A percentile compares a stretch with the other conserved stretches of the same genome.
Conservation (phyloP, 2,329 filamentous ascomycete genomes). For the Metarhizium humberi region DNA sequence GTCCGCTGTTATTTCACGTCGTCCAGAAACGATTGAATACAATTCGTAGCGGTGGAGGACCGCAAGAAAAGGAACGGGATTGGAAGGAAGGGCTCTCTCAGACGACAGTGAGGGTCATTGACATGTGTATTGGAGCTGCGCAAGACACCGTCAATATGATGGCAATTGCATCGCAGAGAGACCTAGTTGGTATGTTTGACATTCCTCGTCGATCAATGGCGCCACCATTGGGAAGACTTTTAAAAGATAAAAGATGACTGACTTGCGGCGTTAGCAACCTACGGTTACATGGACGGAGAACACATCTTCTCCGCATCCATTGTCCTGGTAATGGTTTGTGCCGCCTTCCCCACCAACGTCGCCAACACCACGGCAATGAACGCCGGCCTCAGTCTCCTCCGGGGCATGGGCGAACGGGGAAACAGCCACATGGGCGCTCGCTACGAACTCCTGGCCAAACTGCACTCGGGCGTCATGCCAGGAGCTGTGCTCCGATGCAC, state of each 20-base stretch:
- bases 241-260: background rate
- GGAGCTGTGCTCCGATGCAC: background rate
- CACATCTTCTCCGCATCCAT: slow-evolving; percentile 45
- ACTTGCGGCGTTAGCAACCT: slow-evolving; percentile 30
- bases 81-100: slow-evolving; percentile 33
- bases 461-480: slow-evolving; percentile 17
- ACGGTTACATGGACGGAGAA: slow-evolving; percentile 48
- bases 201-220: background rate
- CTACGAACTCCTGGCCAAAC: slow-evolving; percentile 18
- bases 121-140: slow-evolving; percentile 41
- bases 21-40: slow-evolving; percentile 36
- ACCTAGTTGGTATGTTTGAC: slow-evolving; percentile 34
- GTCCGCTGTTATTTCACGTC: slow-evolving; percentile 44
- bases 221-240: no score
- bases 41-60: slow-evolving; percentile 7
- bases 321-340: slow-evolving; percentile 44
- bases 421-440: slow-evolving; percentile 34
- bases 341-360: slow-evolving; percentile 37
- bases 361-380: slow-evolving; percentile 35
- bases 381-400: slow-evolving; percentile 34
- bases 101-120: slow-evolving; percentile 40
- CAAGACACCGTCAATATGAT: slow-evolving; percentile 27
- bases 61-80: slow-evolving; percentile 19
- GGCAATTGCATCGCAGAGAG: slow-evolving; percentile 11
- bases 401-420: slow-evolving; percentile 40